phyloP scores from a whole-genome alignment of 225 moss, liverwort and hornwort species.

The Takakia lepidozioides region DNA sequence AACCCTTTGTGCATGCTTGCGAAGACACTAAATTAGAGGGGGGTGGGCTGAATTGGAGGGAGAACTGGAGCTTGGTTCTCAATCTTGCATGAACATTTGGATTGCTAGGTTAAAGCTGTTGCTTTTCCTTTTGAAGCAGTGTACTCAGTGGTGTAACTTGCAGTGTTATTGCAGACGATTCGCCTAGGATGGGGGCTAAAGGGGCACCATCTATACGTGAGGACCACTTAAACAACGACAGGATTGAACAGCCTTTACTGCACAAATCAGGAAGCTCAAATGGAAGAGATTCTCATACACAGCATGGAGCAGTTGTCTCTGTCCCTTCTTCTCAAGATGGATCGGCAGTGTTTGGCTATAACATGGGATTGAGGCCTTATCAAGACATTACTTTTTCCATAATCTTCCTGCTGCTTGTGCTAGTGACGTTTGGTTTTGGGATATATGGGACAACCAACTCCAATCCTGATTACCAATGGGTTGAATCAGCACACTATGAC shows the following conservation, averaged over 20 bases:
- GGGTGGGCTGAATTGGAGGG: no score
- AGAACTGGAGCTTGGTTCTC: no score
- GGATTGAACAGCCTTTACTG: slow-evolving; percentile 42
- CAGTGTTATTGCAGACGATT: slow-evolving; percentile 13
- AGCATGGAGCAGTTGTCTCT: slow-evolving; percentile 29
- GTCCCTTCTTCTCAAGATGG: slow-evolving; percentile 32
- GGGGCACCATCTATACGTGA: slow-evolving; percentile 27
- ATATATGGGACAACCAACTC: slow-evolving; percentile 48
- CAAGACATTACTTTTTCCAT: slow-evolving; percentile 56
- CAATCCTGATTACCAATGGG: slow-evolving; percentile 45
- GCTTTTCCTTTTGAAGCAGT: no score
- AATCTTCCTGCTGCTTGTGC: slow-evolving; percentile 42
- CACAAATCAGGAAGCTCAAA: slow-evolving; percentile 30
- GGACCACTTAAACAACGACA: slow-evolving; percentile 23
- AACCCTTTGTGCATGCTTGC: no score
- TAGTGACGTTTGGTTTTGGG: slow-evolving; percentile 56
- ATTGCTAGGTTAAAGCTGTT: no score
- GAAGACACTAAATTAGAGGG: no score
- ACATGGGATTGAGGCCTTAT: slow-evolving; percentile 51
- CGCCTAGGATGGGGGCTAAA: slow-evolving; percentile 38
- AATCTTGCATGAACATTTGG: no score
- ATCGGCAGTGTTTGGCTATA: slow-evolving; percentile 46
- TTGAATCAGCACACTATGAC: slow-evolving; percentile 39
- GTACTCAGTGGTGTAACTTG: neutral
- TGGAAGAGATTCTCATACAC: slow-evolving; percentile 22